These are phyloP conservation scores for Aspergillus fumigatiaffinis DNA, from an alignment of 2,329 filamentous ascomycete species.

Conservation along the genomic window DNA sequence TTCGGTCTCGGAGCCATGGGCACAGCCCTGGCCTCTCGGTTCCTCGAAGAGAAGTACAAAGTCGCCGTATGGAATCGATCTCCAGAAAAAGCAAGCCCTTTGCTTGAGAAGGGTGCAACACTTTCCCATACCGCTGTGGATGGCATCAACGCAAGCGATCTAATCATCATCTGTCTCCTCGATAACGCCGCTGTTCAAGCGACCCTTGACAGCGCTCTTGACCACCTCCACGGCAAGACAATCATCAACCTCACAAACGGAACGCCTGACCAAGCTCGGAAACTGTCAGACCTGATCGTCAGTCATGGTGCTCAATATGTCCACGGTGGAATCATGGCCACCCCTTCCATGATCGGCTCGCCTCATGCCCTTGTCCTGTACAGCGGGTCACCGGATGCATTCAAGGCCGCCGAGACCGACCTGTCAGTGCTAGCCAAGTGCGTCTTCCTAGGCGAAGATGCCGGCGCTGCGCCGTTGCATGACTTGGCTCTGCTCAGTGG, in stretches of 20 bases:
- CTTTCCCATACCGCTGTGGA: neutral
- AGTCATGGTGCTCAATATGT: constrained; percentile 6
- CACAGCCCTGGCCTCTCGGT: constrained; percentile 6
- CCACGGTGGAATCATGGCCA: constrained; percentile 14
- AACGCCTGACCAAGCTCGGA: constrained; percentile 7
- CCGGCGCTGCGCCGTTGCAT: constrained; percentile 9
- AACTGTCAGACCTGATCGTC: neutral
- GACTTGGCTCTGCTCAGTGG: constrained; percentile 10
- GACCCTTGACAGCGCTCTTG: neutral
- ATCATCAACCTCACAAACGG: constrained; percentile 13
- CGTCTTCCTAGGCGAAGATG: constrained; percentile 5
- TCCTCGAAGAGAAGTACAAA: constrained; percentile 3
- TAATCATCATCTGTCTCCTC: constrained; percentile 11
- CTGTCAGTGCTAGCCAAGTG: constrained; percentile 1
- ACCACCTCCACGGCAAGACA: constrained; percentile 1
- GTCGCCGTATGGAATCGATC: constrained; percentile 12
- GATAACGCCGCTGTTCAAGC: constrained; percentile 4
- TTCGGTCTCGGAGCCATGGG: constrained; percentile 15
- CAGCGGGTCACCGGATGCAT: neutral
- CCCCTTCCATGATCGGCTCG: constrained; percentile 9
- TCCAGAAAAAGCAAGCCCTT: constrained; percentile 1
- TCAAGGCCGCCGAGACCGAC: neutral
- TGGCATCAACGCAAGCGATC: neutral
- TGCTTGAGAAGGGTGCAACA: constrained; percentile 6
- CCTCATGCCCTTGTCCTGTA: constrained; percentile 7